Evolutionary conservation across 2,329 filamentous ascomycete species (phyloP).

Genomic region (Lecanicillium sp.): DNA sequence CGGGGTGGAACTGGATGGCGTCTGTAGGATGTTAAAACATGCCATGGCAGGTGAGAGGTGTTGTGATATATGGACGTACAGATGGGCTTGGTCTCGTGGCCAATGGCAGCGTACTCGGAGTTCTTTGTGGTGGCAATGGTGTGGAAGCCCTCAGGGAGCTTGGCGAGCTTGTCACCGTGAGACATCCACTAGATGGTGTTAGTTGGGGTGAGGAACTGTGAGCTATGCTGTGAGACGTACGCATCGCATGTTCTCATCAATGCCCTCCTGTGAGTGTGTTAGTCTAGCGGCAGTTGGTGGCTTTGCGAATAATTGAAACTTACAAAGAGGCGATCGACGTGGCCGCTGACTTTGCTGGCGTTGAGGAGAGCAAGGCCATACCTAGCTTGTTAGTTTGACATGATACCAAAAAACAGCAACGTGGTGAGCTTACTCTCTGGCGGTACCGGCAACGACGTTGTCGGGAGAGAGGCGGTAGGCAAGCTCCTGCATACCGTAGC

Average conservation of each 20-base stretch:
- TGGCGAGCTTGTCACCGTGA: slow-evolving; percentile 63
- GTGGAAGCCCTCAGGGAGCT: slow-evolving; percentile 66
- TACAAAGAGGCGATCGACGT: slow-evolving; percentile 71
- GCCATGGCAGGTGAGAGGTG: background rate
- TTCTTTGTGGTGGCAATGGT: slow-evolving; percentile 71
- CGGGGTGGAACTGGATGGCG: slow-evolving; percentile 79
- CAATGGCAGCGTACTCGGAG: slow-evolving; percentile 74
- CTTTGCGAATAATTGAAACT: slow-evolving; percentile 1
- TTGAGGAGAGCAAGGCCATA: slow-evolving; percentile 66
- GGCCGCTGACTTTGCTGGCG: slow-evolving; percentile 50
- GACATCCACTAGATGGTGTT: slow-evolving; percentile 5
- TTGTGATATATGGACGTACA: slow-evolving; percentile 44
- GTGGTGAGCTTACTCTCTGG: slow-evolving; percentile 2
- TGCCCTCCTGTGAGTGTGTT: background rate
- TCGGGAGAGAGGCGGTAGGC: slow-evolving; percentile 58
- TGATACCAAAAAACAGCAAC: fast-evolving
- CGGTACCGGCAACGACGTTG: slow-evolving; percentile 44
- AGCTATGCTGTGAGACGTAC: background rate
- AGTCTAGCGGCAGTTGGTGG: background rate
- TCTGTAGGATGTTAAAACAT: background rate
- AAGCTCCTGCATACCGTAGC: slow-evolving; percentile 49
- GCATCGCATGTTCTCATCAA: slow-evolving; percentile 2
- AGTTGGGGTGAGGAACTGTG: background rate
- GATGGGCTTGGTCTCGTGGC: slow-evolving; percentile 61
- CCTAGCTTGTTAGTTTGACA: slow-evolving; percentile 29